Conservation (phyloP, 805 yeast genomes). For the Wickerhamiella galacta region DNA sequence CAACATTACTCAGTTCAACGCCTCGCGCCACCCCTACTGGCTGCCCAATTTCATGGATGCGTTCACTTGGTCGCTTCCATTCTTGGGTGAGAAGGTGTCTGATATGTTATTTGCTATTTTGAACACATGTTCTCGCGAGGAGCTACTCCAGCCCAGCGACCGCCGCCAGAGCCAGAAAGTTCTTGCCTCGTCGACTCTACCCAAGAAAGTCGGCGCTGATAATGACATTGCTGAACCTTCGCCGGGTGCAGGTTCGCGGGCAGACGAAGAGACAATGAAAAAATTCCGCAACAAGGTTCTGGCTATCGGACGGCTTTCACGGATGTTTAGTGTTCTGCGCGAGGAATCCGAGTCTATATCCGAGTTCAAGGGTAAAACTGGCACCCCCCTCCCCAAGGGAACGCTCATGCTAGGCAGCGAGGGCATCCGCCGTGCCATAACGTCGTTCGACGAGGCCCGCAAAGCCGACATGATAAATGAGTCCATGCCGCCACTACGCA, state of each 20-base stretch:
- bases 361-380: slow-evolving; percentile 52
- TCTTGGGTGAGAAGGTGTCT: slow-evolving; percentile 90
- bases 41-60: slow-evolving; percentile 95
- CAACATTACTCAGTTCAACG: slow-evolving; percentile 89
- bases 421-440: slow-evolving; percentile 52
- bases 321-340: slow-evolving; percentile 78
- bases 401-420: slow-evolving; percentile 69
- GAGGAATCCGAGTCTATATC: slow-evolving; percentile 78
- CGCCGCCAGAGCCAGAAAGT: slow-evolving; percentile 8
- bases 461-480: slow-evolving; percentile 69
- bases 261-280: slow-evolving; percentile 21
- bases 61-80: slow-evolving; percentile 92
- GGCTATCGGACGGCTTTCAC: slow-evolving; percentile 90
- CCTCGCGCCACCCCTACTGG: slow-evolving; percentile 93
- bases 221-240: not conserved
- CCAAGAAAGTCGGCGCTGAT: not conserved
- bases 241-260: not conserved
- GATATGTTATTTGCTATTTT: slow-evolving; percentile 82
- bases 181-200: slow-evolving; percentile 9
- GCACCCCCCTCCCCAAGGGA: slow-evolving; percentile 76
- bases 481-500: slow-evolving; percentile 79
- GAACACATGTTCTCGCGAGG: slow-evolving; percentile 92
- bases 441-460: slow-evolving; percentile 69
- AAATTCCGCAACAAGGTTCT: slow-evolving; percentile 50
- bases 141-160: slow-evolving; percentile 33